Base-by-base conservation (phyloP, 2,329 filamentous ascomycete species). In the Aureobasidium sp. region DNA sequence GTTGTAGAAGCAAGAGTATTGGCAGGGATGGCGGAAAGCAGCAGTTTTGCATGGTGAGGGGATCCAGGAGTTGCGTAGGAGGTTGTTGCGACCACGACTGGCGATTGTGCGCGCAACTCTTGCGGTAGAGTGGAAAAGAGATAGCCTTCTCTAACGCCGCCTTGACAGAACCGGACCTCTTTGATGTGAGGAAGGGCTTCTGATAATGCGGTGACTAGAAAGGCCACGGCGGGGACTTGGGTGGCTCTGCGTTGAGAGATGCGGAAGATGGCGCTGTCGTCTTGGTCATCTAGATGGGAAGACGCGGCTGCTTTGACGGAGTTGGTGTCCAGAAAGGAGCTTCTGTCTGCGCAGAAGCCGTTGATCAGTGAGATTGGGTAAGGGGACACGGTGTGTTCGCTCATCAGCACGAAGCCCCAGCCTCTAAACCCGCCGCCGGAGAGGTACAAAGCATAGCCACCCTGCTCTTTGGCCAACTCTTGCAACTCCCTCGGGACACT, bases 351-450 rank as follows among this genome's bases (percentile, higher is more conserved):
- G 9, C 80, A 83, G 74, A 94, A 96, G 1, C 89, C 87, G 65
- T 91, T 92, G 72, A 94, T 87, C 22, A 88, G 86, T 0, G 90
- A 84, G 29, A 96, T 88, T 0, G 92, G 92, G 72, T 96, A 97
- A 0, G 90, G 90, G 60, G 82, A 78, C 47, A 90, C 82, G 6
- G 79, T 75, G 68, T 93, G 89, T 67, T 84, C 82, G 71, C 88
- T 86, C 88, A 96, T 92, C 58, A 96, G 80, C 70, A 96, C 86
- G 73, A 90, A 95, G 7, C 91, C 92, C 80, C 95, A 96, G 17
- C 92, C 92, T 39, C 92, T 81, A 71, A 96, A 96, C 0, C 92
- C 92, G 27, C 92, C 92, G 47, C 92, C 92, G 65, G 89, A 96
- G 62, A 97, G 85, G 72, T 92, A 96, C 9, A 96, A 79, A 37